Evolutionary conservation across 2,329 filamentous ascomycete species (phyloP).

Genomic region (Aureobasidium sp.): DNA sequence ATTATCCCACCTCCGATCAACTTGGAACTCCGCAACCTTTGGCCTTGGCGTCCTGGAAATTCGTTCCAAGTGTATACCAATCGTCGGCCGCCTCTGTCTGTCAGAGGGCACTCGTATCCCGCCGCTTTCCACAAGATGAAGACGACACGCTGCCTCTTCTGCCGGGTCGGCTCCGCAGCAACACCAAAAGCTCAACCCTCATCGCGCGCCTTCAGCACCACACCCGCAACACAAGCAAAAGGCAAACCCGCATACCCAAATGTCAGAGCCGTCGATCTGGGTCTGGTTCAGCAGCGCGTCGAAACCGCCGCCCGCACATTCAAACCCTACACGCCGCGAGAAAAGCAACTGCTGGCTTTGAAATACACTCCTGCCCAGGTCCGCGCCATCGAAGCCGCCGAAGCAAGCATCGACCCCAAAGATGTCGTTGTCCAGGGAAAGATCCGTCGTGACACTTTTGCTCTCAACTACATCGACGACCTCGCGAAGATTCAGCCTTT

Average conservation of each 20-base stretch:
- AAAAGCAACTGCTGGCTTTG: constrained; percentile 52
- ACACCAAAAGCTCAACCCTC: constrained; percentile 14
- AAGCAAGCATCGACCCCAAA: constrained; percentile 62
- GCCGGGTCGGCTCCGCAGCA: constrained; percentile 21
- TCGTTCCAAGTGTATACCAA: constrained; percentile 1
- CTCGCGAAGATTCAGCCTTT: constrained; percentile 68
- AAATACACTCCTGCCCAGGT: constrained; percentile 76
- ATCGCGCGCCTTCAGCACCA: constrained; percentile 32
- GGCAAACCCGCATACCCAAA: constrained; percentile 33
- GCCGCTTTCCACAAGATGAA: constrained; percentile 15
- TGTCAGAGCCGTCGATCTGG: constrained; percentile 34
- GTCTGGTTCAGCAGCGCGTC: constrained; percentile 15
- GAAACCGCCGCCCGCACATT: constrained; percentile 33
- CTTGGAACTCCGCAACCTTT: constrained; percentile 2
- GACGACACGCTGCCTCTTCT: constrained; percentile 34
- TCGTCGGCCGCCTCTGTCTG: not conserved
- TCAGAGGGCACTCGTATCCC: constrained; percentile 16
- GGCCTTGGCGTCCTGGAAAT: constrained; percentile 13
- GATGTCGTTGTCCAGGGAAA: constrained; percentile 68
- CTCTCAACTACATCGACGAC: constrained; percentile 71
- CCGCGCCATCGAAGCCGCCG: constrained; percentile 70
- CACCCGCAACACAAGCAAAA: constrained; percentile 27
- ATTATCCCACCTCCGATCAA: not conserved
- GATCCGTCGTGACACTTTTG: constrained; percentile 62
- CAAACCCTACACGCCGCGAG: constrained; percentile 57